Evolutionary conservation across 2,329 filamentous ascomycete species (phyloP).

Genomic region (Paraphaeosphaeria minitans): DNA sequence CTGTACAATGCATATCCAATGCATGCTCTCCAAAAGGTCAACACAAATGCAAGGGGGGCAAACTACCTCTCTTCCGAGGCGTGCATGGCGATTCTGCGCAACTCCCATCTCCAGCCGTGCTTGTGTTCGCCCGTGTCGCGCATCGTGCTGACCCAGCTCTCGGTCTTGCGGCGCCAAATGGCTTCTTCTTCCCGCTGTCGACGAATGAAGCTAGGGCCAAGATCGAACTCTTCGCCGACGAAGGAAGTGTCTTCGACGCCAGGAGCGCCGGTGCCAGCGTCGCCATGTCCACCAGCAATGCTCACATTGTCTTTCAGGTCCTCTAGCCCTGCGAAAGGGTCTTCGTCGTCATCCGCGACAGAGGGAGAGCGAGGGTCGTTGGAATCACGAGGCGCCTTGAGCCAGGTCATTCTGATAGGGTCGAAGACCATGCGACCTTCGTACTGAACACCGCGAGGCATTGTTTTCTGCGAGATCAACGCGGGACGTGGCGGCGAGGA

Average conservation of each 20-base stretch:
- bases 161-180: conserved; percentile 85
- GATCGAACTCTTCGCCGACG: conserved; percentile 95
- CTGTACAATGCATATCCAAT: conserved; percentile 23
- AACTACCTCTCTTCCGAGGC: conserved; percentile 30
- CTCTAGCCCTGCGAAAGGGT: conserved; percentile 93
- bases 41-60: conserved; percentile 14
- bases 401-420: conserved; percentile 95
- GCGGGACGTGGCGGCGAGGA: conserved; percentile 65
- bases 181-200: conserved; percentile 91
- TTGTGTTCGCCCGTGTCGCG: conserved; percentile 50
- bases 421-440: conserved; percentile 99
- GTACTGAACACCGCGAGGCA: conserved; percentile 81
- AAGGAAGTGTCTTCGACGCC: conserved; percentile 40
- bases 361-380: conserved; percentile 48
- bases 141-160: conserved; percentile 75
- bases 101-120: conserved; percentile 75
- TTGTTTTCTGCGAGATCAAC: conserved; percentile 88
- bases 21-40: conserved; percentile 10
- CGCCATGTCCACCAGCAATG: conserved; percentile 35
- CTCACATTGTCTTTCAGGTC: conserved; percentile 75
- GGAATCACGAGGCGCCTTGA: conserved; percentile 66
- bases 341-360: conserved; percentile 80
- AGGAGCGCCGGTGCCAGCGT: conserved; percentile 26
- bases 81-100: conserved; percentile 53
- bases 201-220: conserved; percentile 90